Base-by-base conservation (phyloP, 2,329 filamentous ascomycete genomes). In the Trichoderma aggressivum region DNA sequence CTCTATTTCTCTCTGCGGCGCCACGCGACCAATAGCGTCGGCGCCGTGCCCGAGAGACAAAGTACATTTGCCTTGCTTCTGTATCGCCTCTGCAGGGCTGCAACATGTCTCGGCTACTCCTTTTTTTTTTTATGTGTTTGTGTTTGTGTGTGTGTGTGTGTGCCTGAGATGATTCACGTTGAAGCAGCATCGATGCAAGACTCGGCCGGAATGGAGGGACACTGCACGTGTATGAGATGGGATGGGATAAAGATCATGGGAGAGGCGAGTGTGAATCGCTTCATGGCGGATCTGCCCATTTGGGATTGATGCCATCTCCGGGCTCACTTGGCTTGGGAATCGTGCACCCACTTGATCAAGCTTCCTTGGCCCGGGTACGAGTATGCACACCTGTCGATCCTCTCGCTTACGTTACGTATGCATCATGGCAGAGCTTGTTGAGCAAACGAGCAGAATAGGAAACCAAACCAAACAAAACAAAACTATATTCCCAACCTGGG, bases 361-460 rank as follows among this genome's bases (percentile, higher is more conserved):
- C 64, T 67, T 58, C 53, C 53, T 58, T 67, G 64, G 64, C 64
- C 58, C 34, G 34, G 16, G 50, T 30, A 43, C 26, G 34, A 10
- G 34, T 43, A 43, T 67, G 64, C 64, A 43, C 53, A 11, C 64
- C 32, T 32, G 64, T 43, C 53, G 64, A 67, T 67, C 63, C 18
- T 66, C 63, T 39, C 24, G 53, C 53, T 67, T 67, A 67, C 50
- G 53, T 66, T 65, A 28, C 63, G 32, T 43, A n/a, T 66, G 63
- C 53, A 58, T 66, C 53, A 43, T 21, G 11, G 63, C 34, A 36
- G 24, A 28, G 50, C 32, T n/a, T 36, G 24, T 63, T 7, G 11
- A 43, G 24, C 53, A 24, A 43, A 28, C 10, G n/a, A 50, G 26
- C 11, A 21, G 43, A 16, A 67, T 43, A 18, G 4, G 30, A 12